Base-by-base conservation (phyloP, 2,329 filamentous ascomycete genomes). In the Penicillium sp. region DNA sequence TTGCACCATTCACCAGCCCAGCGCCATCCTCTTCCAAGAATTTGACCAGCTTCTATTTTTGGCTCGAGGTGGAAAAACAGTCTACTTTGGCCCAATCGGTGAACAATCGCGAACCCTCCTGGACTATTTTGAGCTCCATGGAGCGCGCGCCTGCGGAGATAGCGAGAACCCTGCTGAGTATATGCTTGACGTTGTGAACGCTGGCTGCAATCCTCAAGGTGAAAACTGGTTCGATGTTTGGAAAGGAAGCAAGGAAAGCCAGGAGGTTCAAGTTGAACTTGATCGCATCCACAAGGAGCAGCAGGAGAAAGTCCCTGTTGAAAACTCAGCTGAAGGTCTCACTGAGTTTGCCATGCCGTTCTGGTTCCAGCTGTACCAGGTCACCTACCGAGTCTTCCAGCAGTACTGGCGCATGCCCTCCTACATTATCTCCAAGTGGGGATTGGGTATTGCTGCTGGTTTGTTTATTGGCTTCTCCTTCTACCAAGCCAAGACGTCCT, bases 1-100 rank as follows among this genome's bases (percentile, higher is more conserved):
- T 19, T 93, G 90, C 76, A 96, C 92, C 0, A 96, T 96, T 59
- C 92, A 96, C 73, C 92, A 96, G 73, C 92, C 92, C 11, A 93
- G 89, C 11, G 91, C 91, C 35, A 90, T 93, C 80, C 80, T 96
- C 51, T 96, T 96, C 78, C 89, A 96, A 72, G 86, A 90, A 58
- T 96, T 87, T 47, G 84, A 87, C 60, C 77, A 79, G 0, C 70
- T 87, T 0, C 73, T 87, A 0, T 84, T 88, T 64, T 75, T 88
- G 1, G 83, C 83, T 3, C 80, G 80, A 54, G 85, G 85, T 24
- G 86, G 86, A 0, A 84, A 80, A 66, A 87, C 84, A 0, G 83
- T 87, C 0, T 88, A 88, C 62, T 88, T 88, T 70, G 86, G 85
- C 1, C 76, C 86, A 7, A 83, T 87, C 39, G 86, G 86, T 0